Percentiles rank a stretch among this genome's conserved stretches.
Evolutionary conservation across 1,284 basidiomycete genomes (phyloP).

Genomic region (Ceratobasidium sp.): DNA sequence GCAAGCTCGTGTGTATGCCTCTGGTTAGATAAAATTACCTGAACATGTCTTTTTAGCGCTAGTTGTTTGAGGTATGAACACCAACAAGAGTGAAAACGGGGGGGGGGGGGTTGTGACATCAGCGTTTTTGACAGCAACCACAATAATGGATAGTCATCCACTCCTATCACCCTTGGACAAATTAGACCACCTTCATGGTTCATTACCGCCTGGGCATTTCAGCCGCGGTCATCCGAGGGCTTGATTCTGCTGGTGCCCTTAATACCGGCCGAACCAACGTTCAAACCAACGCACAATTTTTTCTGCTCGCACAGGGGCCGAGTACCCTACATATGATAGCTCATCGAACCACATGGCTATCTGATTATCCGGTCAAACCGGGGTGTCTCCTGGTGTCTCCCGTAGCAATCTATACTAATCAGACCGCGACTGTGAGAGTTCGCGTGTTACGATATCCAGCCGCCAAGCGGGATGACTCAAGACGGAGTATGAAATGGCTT

Average conservation of each 20-base stretch:
- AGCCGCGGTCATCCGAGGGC: not conserved
- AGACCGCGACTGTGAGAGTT: constrained; percentile 3
- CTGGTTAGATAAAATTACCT: no score
- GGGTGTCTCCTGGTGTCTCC: no score
- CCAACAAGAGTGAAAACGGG: no score
- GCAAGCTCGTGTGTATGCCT: no score
- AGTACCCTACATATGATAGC: not conserved
- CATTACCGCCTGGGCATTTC: no score
- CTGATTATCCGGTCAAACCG: constrained; percentile 13
- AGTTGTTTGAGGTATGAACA: no score
- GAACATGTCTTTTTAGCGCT: no score
- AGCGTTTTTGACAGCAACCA: no score
- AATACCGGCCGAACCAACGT: not conserved
- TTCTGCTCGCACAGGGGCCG: not conserved
- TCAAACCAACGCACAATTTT: not conserved
- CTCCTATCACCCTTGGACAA: no score
- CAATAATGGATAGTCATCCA: no score
- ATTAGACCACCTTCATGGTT: no score
- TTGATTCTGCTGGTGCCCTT: not conserved
- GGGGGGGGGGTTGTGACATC: no score
- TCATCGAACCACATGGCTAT: constrained; percentile 10
- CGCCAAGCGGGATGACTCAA: constrained; percentile 10
- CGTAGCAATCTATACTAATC: constrained; percentile 9
- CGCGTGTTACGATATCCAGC: not conserved
- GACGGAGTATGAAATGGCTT: not conserved